Percentiles rank a stretch among this genome's conserved stretches.
phyloP scores from a whole-genome alignment of 208 protist genomes.

The Phytomonas sp. region DNA sequence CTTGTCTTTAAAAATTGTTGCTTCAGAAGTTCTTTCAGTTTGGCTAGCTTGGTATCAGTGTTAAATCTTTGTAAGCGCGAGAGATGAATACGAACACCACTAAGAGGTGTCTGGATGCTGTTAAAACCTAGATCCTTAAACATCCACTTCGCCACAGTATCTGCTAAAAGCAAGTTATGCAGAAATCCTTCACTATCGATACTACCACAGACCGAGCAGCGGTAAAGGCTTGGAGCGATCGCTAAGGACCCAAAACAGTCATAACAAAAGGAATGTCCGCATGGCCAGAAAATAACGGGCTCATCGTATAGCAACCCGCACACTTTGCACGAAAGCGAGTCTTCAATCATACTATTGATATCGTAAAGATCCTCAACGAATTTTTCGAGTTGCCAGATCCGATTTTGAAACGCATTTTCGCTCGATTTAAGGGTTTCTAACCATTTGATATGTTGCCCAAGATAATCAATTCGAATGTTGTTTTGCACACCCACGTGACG shows the following conservation, averaged over 20 bases:
- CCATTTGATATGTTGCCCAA: slow-evolving; percentile 72
- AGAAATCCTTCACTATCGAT: slow-evolving; percentile 82
- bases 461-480: slow-evolving; percentile 69
- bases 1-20: slow-evolving; percentile 15
- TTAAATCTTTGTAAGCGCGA: slow-evolving; percentile 54
- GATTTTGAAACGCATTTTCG: slow-evolving; percentile 53
- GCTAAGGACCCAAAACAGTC: slow-evolving; percentile 71
- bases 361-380: slow-evolving; percentile 79
- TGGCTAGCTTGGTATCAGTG: slow-evolving; percentile 30
- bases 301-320: slow-evolving; percentile 76
- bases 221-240: slow-evolving; percentile 76
- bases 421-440: slow-evolving; percentile 41
- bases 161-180: slow-evolving; percentile 72
- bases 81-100: slow-evolving; percentile 66
- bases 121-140: slow-evolving; percentile 83
- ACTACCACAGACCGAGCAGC: slow-evolving; percentile 76
- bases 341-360: slow-evolving; percentile 74
- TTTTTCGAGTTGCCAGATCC: slow-evolving; percentile 51
- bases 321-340: slow-evolving; percentile 61
- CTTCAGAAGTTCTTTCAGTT: slow-evolving; percentile 33
- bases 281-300: slow-evolving; percentile 82
- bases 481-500: slow-evolving; percentile 77
- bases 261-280: slow-evolving; percentile 76
- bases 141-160: slow-evolving; percentile 86
- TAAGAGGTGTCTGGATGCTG: slow-evolving; percentile 64